Evolutionary conservation across 768 basidiomycete species (phyloP), one percentile per base, ranked within the genome.

Genomic region (Hericium rajendrae): DNA sequence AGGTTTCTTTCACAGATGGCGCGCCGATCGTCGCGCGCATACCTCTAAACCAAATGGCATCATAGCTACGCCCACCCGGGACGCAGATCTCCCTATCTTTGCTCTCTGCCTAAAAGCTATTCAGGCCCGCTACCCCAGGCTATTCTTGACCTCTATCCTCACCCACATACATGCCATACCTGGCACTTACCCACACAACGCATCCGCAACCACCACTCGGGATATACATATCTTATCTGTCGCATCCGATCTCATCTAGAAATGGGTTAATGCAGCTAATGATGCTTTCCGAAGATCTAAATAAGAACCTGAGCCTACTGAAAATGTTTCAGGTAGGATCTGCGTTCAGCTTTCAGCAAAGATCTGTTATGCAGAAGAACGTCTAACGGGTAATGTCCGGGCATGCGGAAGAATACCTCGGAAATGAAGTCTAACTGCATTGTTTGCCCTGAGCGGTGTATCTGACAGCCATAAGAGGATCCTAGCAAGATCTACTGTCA

Each of bases 11-110:
- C 24, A 28, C 12, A 54, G 53, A 54, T 54, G 53, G 53, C 53
- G 26, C 53, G 53, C 9, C 28, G 53, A 54, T 54, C 53, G 18
- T 39, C 37, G n/a, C 39, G 53, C 4, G 53, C 53, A 26, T 54
- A 54, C 43, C 39, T 54, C 22, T 54, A 18, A 54, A 51, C 16
- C 22, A 11, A 13, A 9, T 51, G 49, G 3, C 16, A 6, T 38
- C 15, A 53, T 53, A 32, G 16, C 51, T n/a, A 8, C n/a, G 40
- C n/a, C n/a, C 8, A 38, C 53, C 49, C 49, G 9, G 24, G 26
- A 51, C 10, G 49, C 49, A 24, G 22, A 10, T 8, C 26, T 26
- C 49, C 16, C 49, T 51, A 11, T 37, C n/a, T 28, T 32, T 10
- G 32, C 32, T 32, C 32, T 26, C 22, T 46, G 8, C 15, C 15